These are phyloP conservation scores for Aquilaria sinensis DNA, from an alignment of 345 rosid genomes.

Conservation along the genomic window DNA sequence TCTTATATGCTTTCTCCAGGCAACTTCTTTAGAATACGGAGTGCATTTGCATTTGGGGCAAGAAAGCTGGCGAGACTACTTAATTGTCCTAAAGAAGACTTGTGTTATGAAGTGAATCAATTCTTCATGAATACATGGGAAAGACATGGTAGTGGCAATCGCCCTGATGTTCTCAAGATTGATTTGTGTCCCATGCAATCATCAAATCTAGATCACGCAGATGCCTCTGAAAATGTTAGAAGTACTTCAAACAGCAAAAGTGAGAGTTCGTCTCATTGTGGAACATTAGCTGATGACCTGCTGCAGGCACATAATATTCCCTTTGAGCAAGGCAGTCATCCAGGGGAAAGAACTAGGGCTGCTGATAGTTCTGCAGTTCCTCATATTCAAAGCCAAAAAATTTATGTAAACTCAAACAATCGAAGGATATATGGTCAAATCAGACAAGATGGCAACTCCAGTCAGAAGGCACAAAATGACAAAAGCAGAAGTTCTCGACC, in stretches of 20 bases:
- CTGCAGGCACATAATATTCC: background rate
- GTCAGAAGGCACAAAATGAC: constrained; percentile 1
- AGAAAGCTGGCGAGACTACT: constrained; percentile 28
- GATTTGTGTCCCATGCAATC: background rate
- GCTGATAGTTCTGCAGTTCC: constrained; percentile 6
- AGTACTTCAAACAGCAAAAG: background rate
- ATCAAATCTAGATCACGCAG: background rate
- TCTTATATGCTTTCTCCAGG: constrained; percentile 29
- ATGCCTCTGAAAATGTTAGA: constrained; percentile 5
- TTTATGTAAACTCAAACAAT: background rate
- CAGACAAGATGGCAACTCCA: constrained; percentile 6
- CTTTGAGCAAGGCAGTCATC: constrained; percentile 9
- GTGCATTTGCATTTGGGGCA: constrained; percentile 62
- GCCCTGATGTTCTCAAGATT: constrained; percentile 15
- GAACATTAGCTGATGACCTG: background rate
- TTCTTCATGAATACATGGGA: constrained; percentile 25
- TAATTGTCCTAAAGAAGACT: constrained; percentile 18
- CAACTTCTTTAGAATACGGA: constrained; percentile 49
- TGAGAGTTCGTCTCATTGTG: background rate
- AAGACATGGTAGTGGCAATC: constrained; percentile 16
- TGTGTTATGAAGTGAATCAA: constrained; percentile 16
- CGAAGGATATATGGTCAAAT: background rate
- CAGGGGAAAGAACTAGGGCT: constrained; percentile 1
- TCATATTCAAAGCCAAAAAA: background rate
- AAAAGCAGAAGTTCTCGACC: constrained; percentile 7